Base-by-base conservation (phyloP, 208 protist species). In the Leishmania arabica region DNA sequence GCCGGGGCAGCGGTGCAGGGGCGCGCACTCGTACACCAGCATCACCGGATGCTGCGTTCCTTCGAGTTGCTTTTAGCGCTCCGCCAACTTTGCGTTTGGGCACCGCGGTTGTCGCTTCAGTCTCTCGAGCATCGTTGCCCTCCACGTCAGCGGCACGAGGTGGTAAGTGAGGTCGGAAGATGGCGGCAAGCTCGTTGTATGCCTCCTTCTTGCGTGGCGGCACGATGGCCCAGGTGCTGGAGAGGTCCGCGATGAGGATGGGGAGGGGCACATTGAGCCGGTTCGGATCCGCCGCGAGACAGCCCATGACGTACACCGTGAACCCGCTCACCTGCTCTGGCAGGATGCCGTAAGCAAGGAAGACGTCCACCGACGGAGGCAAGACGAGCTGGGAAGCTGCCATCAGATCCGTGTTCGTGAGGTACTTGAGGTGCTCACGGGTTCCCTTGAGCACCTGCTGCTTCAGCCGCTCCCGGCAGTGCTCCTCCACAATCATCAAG, bases 401-500 rank as follows among this genome's bases (percentile, higher is more conserved):
- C 68, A 96, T 84, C 51, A 93, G 84, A 60, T 95, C 94, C 1
- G 92, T 97, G 75, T 88, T 90, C 15, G 81, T 86, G 31, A 97
- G 82, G 81, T 89, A 85, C 81, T 90, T 88, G 60, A 95, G 76
- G 53, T 89, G 85, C 31, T 81, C 83, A 19, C 88, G 83, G 8
- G 93, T 92, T 56, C 82, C 86, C 11, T 84, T 84, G 60, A 95
- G 83, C n/a, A 94, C 91, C 51, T 84, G 89, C 54, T 85, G 88
- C 17, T 79, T 73, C 13, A 97, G 89, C 72, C 85, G 85, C 53
- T 92, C 88, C 37, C 90, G 80, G 66, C 86, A 88, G 66, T 92
- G 87, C 71, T 95, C 90, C 81, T 97, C 91, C n/a, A 89, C 68
- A 66, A 95, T 89, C 93, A 97, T 97, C 40, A 91, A 82, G 3